phyloP scores from a whole-genome alignment of 306 rosid genomes.

The Dryas drummondii region DNA sequence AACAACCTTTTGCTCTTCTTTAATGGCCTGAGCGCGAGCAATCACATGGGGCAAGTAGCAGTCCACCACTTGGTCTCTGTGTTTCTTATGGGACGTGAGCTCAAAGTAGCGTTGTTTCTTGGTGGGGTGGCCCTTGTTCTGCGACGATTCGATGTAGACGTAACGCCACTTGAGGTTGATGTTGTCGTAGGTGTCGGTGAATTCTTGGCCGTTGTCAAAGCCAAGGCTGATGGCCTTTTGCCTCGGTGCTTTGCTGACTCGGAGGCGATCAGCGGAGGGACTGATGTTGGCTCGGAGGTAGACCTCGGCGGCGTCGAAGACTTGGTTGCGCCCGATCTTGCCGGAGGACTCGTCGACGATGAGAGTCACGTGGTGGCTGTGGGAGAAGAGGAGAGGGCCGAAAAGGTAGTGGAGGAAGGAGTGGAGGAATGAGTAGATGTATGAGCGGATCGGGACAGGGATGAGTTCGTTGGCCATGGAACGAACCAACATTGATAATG shows the following conservation, averaged over 20 bases:
- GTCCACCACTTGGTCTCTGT: conserved; percentile 20
- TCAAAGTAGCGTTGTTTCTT: conserved; percentile 24
- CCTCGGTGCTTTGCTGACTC: conserved; percentile 24
- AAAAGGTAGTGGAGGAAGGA: conserved; percentile 11
- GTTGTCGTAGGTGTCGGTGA: conserved; percentile 20
- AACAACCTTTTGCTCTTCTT: conserved; percentile 9
- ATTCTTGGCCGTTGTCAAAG: conserved; percentile 21
- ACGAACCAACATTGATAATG: conserved; percentile 37
- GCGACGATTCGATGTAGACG: conserved; percentile 15
- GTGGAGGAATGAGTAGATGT: conserved; percentile 15
- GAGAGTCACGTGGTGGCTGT: conserved; percentile 15
- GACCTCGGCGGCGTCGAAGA: conserved; percentile 36
- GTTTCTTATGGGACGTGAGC: conserved; percentile 30
- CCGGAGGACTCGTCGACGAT: conserved; percentile 28
- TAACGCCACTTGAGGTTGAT: conserved; percentile 23
- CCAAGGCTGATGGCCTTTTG: conserved; percentile 23
- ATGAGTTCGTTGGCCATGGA: conserved; percentile 37
- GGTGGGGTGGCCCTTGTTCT: not conserved
- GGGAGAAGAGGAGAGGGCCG: conserved; percentile 26
- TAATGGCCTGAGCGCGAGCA: conserved; percentile 20
- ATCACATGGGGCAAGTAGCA: conserved; percentile 32
- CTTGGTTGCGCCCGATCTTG: conserved; percentile 24
- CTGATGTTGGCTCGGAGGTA: conserved; percentile 29
- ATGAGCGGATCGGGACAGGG: conserved; percentile 21
- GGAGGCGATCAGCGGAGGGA: conserved; percentile 24